These are phyloP conservation scores for Xylaria digitata DNA, from an alignment of 2,329 filamentous ascomycete genomes.

Conservation along the genomic window DNA sequence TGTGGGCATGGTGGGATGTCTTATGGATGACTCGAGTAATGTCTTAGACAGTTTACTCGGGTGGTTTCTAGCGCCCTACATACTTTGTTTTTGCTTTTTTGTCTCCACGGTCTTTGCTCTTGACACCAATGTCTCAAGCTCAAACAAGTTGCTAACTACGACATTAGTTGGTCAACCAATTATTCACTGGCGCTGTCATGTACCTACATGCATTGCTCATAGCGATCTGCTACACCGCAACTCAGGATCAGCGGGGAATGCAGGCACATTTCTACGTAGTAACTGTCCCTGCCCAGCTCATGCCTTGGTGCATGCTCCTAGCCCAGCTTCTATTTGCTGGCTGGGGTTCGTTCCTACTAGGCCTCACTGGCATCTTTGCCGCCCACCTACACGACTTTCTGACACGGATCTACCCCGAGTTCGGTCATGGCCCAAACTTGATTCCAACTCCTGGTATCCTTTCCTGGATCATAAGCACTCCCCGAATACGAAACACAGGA, in stretches of 20 bases:
- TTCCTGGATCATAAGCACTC: conserved; percentile 70
- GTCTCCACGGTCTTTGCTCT: conserved; percentile 28
- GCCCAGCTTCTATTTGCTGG: conserved; percentile 77
- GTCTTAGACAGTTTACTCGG: conserved; percentile 63
- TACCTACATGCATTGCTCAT: conserved; percentile 76
- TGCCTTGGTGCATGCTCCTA: conserved; percentile 83
- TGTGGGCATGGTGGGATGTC: conserved; percentile 81
- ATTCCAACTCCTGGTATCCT: conserved; percentile 80
- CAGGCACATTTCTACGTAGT: conserved; percentile 85
- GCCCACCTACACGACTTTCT: conserved; percentile 94
- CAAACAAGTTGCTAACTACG: conserved; percentile 43
- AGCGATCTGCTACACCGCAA: conserved; percentile 84
- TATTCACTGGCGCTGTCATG: conserved; percentile 61
- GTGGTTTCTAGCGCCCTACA: conserved; percentile 75
- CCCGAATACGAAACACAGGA: conserved; percentile 59
- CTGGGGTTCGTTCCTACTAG: conserved; percentile 65
- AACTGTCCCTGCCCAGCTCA: conserved; percentile 81
- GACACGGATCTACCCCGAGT: conserved; percentile 86
- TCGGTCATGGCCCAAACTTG: conserved; percentile 83
- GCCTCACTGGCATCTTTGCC: conserved; percentile 82
- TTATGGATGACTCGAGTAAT: conserved; percentile 75
- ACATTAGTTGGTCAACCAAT: conserved; percentile 62
- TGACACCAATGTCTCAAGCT: conserved; percentile 10
- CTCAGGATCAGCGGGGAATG: conserved; percentile 83
- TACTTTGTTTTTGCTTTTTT: conserved; percentile 50